Conservation (phyloP, 2,329 filamentous ascomycete species). For the Trichothecium roseum region DNA sequence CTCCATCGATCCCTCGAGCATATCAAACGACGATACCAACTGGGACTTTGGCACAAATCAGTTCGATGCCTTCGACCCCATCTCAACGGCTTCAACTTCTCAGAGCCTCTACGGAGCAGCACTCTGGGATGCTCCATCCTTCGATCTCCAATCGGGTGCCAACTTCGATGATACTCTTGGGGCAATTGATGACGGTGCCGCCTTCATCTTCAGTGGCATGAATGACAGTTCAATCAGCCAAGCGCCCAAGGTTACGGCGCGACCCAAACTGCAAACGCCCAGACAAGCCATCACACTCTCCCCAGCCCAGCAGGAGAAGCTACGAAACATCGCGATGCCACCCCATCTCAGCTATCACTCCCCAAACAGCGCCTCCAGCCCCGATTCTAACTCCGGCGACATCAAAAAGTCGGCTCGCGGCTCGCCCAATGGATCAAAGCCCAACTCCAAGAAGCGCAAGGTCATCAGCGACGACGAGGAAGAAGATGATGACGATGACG, state of each 20-base stretch:
- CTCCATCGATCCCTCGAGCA: slow-evolving; percentile 13
- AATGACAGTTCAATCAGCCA: background rate
- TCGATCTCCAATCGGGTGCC: slow-evolving; percentile 22
- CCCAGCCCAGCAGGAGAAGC: slow-evolving; percentile 48
- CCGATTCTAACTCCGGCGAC: slow-evolving; percentile 41
- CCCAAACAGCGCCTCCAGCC: slow-evolving; percentile 47
- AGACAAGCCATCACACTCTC: slow-evolving; percentile 26
- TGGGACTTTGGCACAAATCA: slow-evolving; percentile 40
- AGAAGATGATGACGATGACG: slow-evolving; percentile 46
- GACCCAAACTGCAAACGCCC: too few relatives aligned
- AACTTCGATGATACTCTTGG: slow-evolving; percentile 19
- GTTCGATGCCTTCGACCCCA: slow-evolving; percentile 34
- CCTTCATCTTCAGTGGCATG: slow-evolving; percentile 16
- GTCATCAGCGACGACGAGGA: slow-evolving; percentile 45
- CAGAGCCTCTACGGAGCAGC: slow-evolving; percentile 20
- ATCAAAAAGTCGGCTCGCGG: slow-evolving; percentile 25
- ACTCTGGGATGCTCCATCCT: slow-evolving; percentile 22
- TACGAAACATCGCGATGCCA: slow-evolving; percentile 56
- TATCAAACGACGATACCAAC: slow-evolving; percentile 26
- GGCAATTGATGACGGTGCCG: slow-evolving; percentile 23
- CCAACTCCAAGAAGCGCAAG: slow-evolving; percentile 56
- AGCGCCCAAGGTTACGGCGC: slow-evolving; percentile 9
- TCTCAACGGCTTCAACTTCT: slow-evolving; percentile 22
- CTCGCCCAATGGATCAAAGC: slow-evolving; percentile 21
- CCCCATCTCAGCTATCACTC: slow-evolving; percentile 50